Conservation (phyloP, 2,329 filamentous ascomycete genomes). For the Fusarium sp. region DNA sequence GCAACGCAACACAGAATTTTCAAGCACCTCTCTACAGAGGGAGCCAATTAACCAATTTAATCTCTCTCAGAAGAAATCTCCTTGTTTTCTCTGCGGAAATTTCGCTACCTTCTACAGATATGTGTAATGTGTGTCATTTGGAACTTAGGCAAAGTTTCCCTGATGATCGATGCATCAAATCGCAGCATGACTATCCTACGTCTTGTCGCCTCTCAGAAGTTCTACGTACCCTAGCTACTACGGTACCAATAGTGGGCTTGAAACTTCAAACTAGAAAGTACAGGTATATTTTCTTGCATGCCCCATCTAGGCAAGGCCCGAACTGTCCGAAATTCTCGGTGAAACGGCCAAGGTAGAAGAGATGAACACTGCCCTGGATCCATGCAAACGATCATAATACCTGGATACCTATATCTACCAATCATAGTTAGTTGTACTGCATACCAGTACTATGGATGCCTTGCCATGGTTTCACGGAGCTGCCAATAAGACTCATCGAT, state of each 20-base stretch:
- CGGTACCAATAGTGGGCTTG: background rate
- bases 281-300: background rate
- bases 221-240: background rate
- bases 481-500: no score
- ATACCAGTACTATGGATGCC: background rate
- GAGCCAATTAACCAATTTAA: background rate
- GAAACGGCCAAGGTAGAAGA: background rate
- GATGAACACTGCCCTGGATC: background rate
- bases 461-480: background rate
- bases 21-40: constrained; percentile 18
- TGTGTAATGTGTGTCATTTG: background rate
- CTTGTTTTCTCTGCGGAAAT: background rate
- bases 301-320: background rate
- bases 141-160: background rate
- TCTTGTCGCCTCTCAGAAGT: background rate
- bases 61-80: background rate
- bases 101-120: background rate
- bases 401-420: background rate
- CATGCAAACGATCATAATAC: background rate
- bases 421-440: background rate
- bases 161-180: background rate
- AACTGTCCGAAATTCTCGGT: background rate
- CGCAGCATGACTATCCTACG: background rate
- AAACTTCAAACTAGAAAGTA: background rate
- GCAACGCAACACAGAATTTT: constrained; percentile 18